phyloP scores from a whole-genome alignment of 352 stramenopile species.

The Plasmopara halstedii region DNA sequence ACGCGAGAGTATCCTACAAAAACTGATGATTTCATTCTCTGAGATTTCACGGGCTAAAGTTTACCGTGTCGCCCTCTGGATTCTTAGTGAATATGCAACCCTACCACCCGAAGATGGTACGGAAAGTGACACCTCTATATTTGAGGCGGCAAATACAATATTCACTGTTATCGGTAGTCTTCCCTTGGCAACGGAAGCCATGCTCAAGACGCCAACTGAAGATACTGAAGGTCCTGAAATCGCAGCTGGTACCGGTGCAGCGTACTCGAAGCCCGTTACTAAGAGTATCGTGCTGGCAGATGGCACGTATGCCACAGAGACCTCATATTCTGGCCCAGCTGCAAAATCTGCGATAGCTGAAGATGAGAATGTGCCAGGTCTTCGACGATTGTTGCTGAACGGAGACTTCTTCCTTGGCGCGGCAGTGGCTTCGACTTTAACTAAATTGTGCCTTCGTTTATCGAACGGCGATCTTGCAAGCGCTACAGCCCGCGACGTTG shows the following conservation, averaged over 20 bases:
- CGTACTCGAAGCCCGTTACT: conserved; percentile 87
- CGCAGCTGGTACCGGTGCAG: conserved; percentile 23
- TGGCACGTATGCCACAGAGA: conserved; percentile 99
- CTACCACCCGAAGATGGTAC: conserved; percentile 32
- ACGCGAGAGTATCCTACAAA: conserved; percentile 88
- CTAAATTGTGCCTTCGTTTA: conserved; percentile 94
- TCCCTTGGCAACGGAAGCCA: conserved; percentile 54
- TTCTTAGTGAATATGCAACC: conserved; percentile 90
- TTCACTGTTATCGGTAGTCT: conserved; percentile 78
- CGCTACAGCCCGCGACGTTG: conserved; percentile 32
- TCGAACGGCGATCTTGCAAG: conserved; percentile 43
- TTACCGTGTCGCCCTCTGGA: conserved; percentile 96
- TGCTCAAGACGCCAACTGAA: conserved; percentile 34
- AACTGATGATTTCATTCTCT: conserved; percentile 91
- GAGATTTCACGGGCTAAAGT: conserved; percentile 94
- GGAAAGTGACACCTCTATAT: conserved; percentile 67
- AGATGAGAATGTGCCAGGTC: conserved; percentile 53
- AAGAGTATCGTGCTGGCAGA: conserved; percentile 98
- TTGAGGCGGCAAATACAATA: conserved; percentile 80
- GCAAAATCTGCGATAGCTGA: conserved; percentile 32
- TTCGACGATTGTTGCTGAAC: conserved; percentile 86
- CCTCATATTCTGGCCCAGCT: conserved; percentile 68
- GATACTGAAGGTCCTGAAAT: conserved; percentile 17
- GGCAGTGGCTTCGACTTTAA: conserved; percentile 89
- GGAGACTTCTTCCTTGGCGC: conserved; percentile 97